Base-by-base conservation (phyloP, 306 rosid species). In the Citrullus mucosospermus region DNA sequence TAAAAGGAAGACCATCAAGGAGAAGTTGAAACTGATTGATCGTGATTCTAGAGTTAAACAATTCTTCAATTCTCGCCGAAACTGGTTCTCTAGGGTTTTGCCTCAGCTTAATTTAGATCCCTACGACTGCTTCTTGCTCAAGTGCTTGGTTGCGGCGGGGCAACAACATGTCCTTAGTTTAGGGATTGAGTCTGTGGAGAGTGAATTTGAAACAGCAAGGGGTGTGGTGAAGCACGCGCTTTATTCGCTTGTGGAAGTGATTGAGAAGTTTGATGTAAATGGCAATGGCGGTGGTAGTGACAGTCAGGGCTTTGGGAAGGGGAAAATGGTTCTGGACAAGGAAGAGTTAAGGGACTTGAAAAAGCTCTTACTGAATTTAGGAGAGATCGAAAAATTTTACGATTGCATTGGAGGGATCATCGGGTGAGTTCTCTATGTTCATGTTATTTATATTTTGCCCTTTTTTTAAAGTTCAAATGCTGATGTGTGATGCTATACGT, bases 401-500 rank as follows among this genome's bases (percentile, higher is more conserved):
- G 91, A 92, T 69, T 91, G 99, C 86, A 88, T 96, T 86, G 99
- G 99, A 38, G 99, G 99, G 77, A 86, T 96, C 63, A 90, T 96
- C 67, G 98, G 98, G 99, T 96, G 44, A 87, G 88, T 86, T 78
- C 76, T 72, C 48, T 77, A 4, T 59, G 61, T 66, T 46, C 62
- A 36, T 71, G 5, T 62, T 25, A 28, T 16, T 51, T 4, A 7
- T 20, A 41, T 39, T 44, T 63, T 32, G 13, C 68, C 34, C 54
- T 48, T 41, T 20, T 56, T 8, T 6, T 61, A 13, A 59, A 4
- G 69, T 46, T 50, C 46, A 43, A 44, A 34, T 44, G 9, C 34
- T 38, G 67, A 50, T 25, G 28, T 25, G 28, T 25, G 28, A 25
- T 51, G 34, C 1, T 5, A 3, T 30, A 5, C 28, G 8, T n/a